Base-by-base conservation (phyloP, 2,329 filamentous ascomycete species). In the Fusarium multiceps region DNA sequence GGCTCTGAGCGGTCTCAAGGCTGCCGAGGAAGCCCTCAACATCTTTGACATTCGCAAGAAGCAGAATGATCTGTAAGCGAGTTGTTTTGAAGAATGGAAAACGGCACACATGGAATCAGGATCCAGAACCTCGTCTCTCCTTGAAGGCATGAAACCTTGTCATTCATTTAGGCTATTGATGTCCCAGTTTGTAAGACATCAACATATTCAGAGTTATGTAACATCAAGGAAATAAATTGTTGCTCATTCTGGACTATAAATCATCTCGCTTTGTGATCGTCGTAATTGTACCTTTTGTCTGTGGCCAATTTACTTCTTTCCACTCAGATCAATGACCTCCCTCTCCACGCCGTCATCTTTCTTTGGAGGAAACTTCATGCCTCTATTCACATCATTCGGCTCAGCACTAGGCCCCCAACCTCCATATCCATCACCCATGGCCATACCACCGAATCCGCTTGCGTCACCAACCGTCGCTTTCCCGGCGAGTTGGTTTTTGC, bases 1-100 rank as follows among this genome's bases (percentile, higher is more conserved):
- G 94, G 93, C 88, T 21, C 86, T 97, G 41, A 91, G 88, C 60
- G 94, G 94, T 72, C 92, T 97, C 76, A 97, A 97, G 87, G 94
- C 94, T 75, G 94, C 94, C 12, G 93, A 97, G 83, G 93, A 95
- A 81, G 92, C 91, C 1, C 83, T 97, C 70, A 88, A 86, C 72
- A 86, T 97, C 60, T 94, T 93, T 73, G 93, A 96, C 40, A 81
- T 88, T 73, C 89, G 93, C 74, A 91, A 93, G 87, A 87, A 87
- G 75, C 88, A 96, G 85, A 94, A 94, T 75, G 87, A 85, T n/a
- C 81, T 87, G 79, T 88, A 81, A 53, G 20, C 12, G 16, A n/a
- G 25, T 32, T 43, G 18, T 6, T 10, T 9, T 7, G 11, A 25
- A 25, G 28, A n/a, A 21, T 14, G 21, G 10, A 48, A 42, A 48